Base-by-base conservation (phyloP, 1,284 basidiomycete genomes). In the Cutaneotrichosporon sp. region DNA sequence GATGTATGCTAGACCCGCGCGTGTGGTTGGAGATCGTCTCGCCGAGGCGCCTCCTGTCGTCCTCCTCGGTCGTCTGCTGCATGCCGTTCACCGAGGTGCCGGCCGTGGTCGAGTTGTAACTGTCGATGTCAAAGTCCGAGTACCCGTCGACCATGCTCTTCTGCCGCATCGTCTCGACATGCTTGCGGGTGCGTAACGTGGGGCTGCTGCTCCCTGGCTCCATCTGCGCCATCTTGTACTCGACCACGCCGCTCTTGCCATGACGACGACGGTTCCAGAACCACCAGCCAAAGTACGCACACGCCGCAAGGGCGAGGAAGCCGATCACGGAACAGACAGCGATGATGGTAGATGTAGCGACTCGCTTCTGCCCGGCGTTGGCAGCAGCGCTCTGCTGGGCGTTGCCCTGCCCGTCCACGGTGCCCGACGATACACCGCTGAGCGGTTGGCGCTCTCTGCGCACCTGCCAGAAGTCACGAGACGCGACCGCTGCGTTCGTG, bases 121-220 rank as follows among this genome's bases (percentile, higher is more conserved):
- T 71, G 65, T 78, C 74, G 1, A 62, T 67, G 43, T 80, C 78
- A 34, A 71, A 74, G 53, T 79, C 77, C 4, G 69, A 70, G 49
- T 72, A 79, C 2, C 79, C 79, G 33, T 80, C 78, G 25, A 80
- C 69, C 71, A 79, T 75, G 43, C 70, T 73, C 66, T 74, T 76
- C 61, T 80, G 79, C 29, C 79, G 58, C 49, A 68, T 60, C 9
- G 74, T 74, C 24, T 67, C 67, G 22, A 67, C 62, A 56, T 75
- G 76, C 64, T 80, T 80, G 56, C 69, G 72, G 58, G 62, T 73
- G 10, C 74, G 60, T 9, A 72, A 33, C 0, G 71, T 71, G 11
- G 69, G 68, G 14, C 60, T 61, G 43, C 67, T 69, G 9, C 50
- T 42, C 31, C 70, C 69, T 5, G 67, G 67, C 13, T 51, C 49